Base-by-base conservation (phyloP, 345 rosid genomes). In the Rubroshorea leprosula region DNA sequence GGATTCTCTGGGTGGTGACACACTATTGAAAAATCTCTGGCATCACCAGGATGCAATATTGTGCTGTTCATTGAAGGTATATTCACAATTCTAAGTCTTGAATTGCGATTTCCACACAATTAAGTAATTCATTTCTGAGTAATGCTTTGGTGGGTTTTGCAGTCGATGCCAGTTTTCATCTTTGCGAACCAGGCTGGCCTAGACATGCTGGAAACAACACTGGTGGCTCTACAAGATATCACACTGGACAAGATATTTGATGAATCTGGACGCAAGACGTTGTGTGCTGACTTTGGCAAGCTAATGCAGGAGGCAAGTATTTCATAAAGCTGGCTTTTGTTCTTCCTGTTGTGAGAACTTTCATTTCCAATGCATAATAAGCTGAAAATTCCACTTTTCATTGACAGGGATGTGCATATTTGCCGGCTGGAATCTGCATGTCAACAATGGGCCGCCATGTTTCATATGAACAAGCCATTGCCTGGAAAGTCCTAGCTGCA, bases 101-200 rank as follows among this genome's bases (percentile, higher is more conserved):
- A n/a, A n/a, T n/a, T n/a, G n/a, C n/a, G n/a, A n/a, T n/a, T n/a
- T n/a, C n/a, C n/a, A n/a, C n/a, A n/a, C n/a, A n/a, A n/a, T n/a
- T n/a, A n/a, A n/a, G n/a, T n/a, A n/a, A n/a, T n/a, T n/a, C n/a
- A n/a, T n/a, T n/a, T n/a, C n/a, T n/a, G n/a, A n/a, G n/a, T n/a
- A n/a, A n/a, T n/a, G 35, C 35, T 29, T 29, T 29, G 35, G 35
- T 41, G 31, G 31, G 15, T 44, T 77, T 52, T 83, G 76, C 82
- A 94, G 99, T 70, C 95, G 1, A 69, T 66, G 39, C 96, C 97
- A 0, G 89, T 90, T 59, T 88, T 94, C 76, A 80, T 78, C 65
- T 94, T 94, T 44, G 97, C 96, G 11, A 94, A 94, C 72, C 96
- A 94, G 67, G 99, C 96, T 0, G 99, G 99, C 54, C 84, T 94